These are phyloP conservation scores for Pichia nanzhaoensis DNA, from an alignment of 805 yeast species.

Conservation along the genomic window DNA sequence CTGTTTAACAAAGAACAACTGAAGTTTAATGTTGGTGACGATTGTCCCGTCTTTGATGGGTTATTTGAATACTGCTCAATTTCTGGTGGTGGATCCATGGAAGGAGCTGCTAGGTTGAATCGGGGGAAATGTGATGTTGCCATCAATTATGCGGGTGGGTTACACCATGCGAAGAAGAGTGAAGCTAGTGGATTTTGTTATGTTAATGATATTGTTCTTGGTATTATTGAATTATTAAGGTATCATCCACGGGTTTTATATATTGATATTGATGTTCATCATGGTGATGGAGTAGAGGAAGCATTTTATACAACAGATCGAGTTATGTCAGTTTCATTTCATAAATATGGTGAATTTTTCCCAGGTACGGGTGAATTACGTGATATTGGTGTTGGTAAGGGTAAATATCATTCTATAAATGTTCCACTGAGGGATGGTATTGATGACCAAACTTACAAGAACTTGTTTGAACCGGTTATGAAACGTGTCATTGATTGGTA, in stretches of 20 bases:
- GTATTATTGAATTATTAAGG: constrained; percentile 70
- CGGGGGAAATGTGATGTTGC: constrained; percentile 86
- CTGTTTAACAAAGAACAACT: constrained; percentile 81
- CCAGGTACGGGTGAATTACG: constrained; percentile 89
- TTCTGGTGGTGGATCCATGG: constrained; percentile 85
- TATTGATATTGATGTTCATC: constrained; percentile 87
- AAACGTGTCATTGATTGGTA: constrained; percentile 73
- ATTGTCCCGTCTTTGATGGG: constrained; percentile 80
- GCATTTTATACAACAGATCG: constrained; percentile 89
- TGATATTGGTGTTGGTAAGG: constrained; percentile 79
- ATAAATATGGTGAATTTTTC: constrained; percentile 87
- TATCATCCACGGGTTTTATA: constrained; percentile 82
- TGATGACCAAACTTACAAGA: constrained; percentile 80
- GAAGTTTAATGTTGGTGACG: constrained; percentile 95
- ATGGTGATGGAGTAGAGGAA: constrained; percentile 94
- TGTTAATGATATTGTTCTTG: constrained; percentile 82
- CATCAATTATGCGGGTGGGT: constrained; percentile 88
- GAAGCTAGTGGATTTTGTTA: constrained; percentile 91
- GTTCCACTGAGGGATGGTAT: constrained; percentile 91
- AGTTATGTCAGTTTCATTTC: constrained; percentile 87
- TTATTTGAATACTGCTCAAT: constrained; percentile 69
- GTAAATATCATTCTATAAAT: constrained; percentile 76
- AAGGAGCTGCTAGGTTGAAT: constrained; percentile 78
- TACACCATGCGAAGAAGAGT: constrained; percentile 87
- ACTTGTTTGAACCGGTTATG: constrained; percentile 85